phyloP scores from a whole-genome alignment of 2,329 filamentous ascomycete genomes.

The Pseudocercospora macadamiae region DNA sequence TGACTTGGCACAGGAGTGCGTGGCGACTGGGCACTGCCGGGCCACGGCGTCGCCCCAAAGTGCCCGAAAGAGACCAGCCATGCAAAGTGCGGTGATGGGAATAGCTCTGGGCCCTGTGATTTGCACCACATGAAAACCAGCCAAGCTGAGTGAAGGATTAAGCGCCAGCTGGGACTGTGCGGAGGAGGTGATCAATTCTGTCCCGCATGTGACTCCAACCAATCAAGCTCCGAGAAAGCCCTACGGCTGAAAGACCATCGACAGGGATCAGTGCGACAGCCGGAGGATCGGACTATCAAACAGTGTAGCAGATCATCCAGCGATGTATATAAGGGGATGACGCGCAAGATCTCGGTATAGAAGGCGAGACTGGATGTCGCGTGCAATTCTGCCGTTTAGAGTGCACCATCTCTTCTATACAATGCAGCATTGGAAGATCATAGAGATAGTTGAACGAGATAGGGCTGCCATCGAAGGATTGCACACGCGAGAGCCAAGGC shows the following conservation, averaged over 20 bases:
- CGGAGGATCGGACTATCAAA: not conserved
- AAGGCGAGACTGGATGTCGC: too few species aligned
- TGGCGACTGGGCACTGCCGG: slow-evolving; percentile 7
- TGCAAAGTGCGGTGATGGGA: slow-evolving; percentile 20
- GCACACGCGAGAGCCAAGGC: too few species aligned
- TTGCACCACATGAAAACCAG: slow-evolving; percentile 17
- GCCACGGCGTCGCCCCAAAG: slow-evolving; percentile 7
- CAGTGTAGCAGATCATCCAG: too few species aligned
- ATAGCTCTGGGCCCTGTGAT: slow-evolving; percentile 15
- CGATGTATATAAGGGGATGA: too few species aligned
- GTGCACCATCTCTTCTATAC: too few species aligned
- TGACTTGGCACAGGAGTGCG: slow-evolving; percentile 6
- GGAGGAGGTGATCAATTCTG: not conserved
- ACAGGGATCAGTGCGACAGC: too few species aligned
- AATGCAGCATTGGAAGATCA: too few species aligned
- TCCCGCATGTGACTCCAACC: slow-evolving; percentile 1
- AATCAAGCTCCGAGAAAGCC: slow-evolving; percentile 1
- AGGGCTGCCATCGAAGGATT: too few species aligned
- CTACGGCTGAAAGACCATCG: not conserved
- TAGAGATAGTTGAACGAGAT: too few species aligned
- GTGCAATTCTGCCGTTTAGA: too few species aligned
- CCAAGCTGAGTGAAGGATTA: slow-evolving; percentile 21
- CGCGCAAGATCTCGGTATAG: too few species aligned
- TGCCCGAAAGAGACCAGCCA: not conserved
- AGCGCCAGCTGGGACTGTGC: slow-evolving; percentile 15